Evolutionary conservation across 164 flowering plant species (phyloP).

Genomic region (Warburgia ugandensis): DNA sequence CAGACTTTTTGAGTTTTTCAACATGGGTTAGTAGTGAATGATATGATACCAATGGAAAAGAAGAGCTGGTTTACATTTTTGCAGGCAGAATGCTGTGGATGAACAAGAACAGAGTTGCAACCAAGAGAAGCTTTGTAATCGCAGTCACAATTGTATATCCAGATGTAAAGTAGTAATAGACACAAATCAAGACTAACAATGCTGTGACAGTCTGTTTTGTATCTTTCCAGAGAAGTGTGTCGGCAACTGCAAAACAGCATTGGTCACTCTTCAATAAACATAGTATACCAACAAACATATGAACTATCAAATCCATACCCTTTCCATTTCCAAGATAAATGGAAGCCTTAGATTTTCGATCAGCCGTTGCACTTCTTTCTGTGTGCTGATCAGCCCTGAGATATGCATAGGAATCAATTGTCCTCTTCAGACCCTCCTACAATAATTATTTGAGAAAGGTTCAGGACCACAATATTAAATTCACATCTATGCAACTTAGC

Average conservation of each 20-base stretch:
- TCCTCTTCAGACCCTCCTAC: slow-evolving; percentile 82
- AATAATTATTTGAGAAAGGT: neutral
- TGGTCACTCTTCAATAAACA: neutral
- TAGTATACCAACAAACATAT: neutral
- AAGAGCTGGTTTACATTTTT: slow-evolving; percentile 44
- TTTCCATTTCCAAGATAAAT: slow-evolving; percentile 66
- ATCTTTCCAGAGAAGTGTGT: slow-evolving; percentile 86
- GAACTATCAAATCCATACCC: slow-evolving; percentile 30
- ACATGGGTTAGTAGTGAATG: neutral
- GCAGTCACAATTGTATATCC: slow-evolving; percentile 60
- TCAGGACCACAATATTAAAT: neutral
- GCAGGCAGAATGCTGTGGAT: slow-evolving; percentile 72
- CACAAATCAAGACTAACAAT: slow-evolving; percentile 40
- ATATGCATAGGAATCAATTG: slow-evolving; percentile 71
- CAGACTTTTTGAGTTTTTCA: neutral
- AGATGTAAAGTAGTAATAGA: slow-evolving; percentile 65
- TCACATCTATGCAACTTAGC: neutral
- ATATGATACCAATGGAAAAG: neutral
- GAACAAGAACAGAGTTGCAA: slow-evolving; percentile 49
- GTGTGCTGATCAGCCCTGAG: slow-evolving; percentile 50
- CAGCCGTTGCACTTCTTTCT: slow-evolving; percentile 26
- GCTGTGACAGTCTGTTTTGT: slow-evolving; percentile 49
- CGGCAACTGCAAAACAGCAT: slow-evolving; percentile 65
- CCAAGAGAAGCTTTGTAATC: slow-evolving; percentile 58
- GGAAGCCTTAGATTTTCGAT: slow-evolving; percentile 77